Conservation (phyloP, 768 basidiomycete species). For the Dacryopinax spathularia region DNA sequence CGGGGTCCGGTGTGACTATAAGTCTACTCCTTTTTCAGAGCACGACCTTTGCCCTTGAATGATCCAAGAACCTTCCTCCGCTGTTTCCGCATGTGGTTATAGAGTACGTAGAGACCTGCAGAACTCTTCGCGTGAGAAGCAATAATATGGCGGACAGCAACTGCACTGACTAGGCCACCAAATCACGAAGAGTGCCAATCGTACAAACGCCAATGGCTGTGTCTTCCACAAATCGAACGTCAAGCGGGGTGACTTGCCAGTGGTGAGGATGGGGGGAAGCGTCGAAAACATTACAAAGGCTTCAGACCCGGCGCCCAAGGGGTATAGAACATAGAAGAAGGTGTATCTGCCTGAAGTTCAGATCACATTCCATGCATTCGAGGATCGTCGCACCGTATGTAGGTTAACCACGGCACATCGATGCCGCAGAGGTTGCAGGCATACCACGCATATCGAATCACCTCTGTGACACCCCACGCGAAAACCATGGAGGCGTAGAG, state of each 20-base stretch:
- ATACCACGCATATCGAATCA: constrained; percentile 85
- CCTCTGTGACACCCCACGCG: constrained; percentile 84
- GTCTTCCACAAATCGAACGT: not conserved
- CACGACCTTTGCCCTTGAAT: not conserved
- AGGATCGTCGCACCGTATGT: not conserved
- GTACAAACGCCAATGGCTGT: constrained; percentile 4
- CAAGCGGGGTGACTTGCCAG: constrained; percentile 3
- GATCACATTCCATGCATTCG: not conserved
- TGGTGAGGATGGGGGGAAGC: constrained; percentile 35
- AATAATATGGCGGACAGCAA: constrained; percentile 8
- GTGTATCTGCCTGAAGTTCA: constrained; percentile 50
- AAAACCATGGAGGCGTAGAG: constrained; percentile 82
- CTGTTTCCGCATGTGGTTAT: constrained; percentile 46
- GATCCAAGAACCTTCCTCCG: constrained; percentile 39
- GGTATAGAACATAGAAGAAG: constrained; percentile 87
- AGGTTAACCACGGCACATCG: constrained; percentile 24
- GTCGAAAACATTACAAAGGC: constrained; percentile 69
- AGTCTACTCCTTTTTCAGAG: not conserved
- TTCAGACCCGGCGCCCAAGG: constrained; percentile 80
- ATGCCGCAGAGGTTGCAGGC: constrained; percentile 45
- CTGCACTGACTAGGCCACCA: constrained; percentile 75
- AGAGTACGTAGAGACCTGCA: constrained; percentile 40
- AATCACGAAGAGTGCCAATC: constrained; percentile 34
- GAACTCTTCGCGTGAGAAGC: not conserved
- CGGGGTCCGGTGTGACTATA: too few species aligned